phyloP scores from a whole-genome alignment of 306 rosid species.

The Cucurbita pepo region DNA sequence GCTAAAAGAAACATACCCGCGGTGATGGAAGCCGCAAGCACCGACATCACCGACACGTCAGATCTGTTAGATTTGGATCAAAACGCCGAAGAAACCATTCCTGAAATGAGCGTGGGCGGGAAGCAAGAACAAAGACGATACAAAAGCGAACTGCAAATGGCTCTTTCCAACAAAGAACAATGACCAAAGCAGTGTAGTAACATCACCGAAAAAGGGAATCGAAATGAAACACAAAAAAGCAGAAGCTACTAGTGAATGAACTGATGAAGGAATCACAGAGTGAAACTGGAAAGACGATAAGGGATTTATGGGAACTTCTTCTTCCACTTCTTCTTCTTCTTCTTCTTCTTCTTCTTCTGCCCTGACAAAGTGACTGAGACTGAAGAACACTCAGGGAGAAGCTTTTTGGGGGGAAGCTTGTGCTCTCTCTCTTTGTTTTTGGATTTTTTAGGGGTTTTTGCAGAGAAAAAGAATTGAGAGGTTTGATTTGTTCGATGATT shows the following conservation, averaged over 20 bases:
- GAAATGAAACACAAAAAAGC: neutral
- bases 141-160: slow-evolving; percentile 9
- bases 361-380: neutral
- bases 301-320: neutral
- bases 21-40: slow-evolving; percentile 17
- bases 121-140: neutral
- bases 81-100: slow-evolving; percentile 28
- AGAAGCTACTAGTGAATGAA: neutral
- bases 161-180: neutral
- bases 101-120: slow-evolving; percentile 7
- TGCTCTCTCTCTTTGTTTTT: neutral
- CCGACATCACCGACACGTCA: slow-evolving; percentile 39
- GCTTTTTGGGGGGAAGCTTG: neutral
- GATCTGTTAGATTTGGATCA: slow-evolving; percentile 32
- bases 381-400: slow-evolving; percentile 10
- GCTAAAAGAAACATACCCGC: slow-evolving; percentile 15
- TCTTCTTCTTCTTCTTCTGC: neutral
- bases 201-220: slow-evolving; percentile 13
- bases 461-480: neutral
- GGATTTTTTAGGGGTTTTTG: neutral
- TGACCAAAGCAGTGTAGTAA: slow-evolving; percentile 9
- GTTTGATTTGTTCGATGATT: neutral
- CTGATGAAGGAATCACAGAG: slow-evolving; percentile 15
- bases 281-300: slow-evolving; percentile 7
- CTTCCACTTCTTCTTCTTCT: neutral